Conservation (phyloP, 768 basidiomycete species). For the Leccinum olivaceopallidum region DNA sequence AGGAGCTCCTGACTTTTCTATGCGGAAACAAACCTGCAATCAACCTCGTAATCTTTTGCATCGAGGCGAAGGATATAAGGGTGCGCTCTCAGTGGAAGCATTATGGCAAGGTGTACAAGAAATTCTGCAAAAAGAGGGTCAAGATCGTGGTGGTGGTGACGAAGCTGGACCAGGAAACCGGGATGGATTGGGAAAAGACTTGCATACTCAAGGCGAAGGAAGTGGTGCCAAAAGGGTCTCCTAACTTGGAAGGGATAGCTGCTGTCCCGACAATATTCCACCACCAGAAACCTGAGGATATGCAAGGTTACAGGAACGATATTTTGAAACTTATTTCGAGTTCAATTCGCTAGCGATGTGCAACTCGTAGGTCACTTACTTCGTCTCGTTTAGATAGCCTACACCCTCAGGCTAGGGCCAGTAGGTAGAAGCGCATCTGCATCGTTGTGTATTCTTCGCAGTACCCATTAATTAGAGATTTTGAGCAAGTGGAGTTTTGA, state of each 20-base stretch:
- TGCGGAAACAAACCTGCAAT: conserved; percentile 11
- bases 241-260: conserved; percentile 7
- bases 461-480: no score
- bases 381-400: background rate
- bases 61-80: conserved; percentile 10
- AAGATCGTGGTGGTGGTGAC: conserved; percentile 20
- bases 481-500: no score
- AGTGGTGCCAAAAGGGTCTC: conserved; percentile 1
- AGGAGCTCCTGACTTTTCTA: conserved; percentile 12
- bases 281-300: background rate
- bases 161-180: conserved; percentile 3
- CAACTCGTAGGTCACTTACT: background rate
- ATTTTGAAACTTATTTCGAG: conserved; percentile 8
- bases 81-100: conserved; percentile 11
- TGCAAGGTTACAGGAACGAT: background rate
- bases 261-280: background rate
- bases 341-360: conserved; percentile 3
- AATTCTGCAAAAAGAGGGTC: conserved; percentile 12
- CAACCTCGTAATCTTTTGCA: conserved; percentile 14
- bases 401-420: background rate
- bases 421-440: background rate
- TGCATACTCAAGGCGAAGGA: conserved; percentile 1
- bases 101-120: conserved; percentile 12
- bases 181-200: background rate
- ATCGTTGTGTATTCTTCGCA: background rate